Evolutionary conservation across 805 yeast species (phyloP), one percentile per base, ranked within the genome.

Genomic region (Candida cerambycidarum): DNA sequence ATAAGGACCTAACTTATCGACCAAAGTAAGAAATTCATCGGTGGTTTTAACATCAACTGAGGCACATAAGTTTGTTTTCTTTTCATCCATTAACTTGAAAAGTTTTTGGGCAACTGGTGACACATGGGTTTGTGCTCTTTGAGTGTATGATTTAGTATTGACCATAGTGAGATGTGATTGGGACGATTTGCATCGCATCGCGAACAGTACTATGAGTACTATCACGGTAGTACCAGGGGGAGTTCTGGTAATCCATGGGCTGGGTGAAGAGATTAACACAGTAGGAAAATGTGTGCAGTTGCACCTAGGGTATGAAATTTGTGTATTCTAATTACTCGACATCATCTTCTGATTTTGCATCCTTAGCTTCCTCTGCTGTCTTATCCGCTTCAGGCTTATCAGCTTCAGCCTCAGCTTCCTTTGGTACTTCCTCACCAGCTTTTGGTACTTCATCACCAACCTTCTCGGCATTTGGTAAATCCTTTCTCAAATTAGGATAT

Each of bases 51-150:
- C 95, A 62, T 93, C 99, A 11, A 92, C 79, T 8, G 97, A 89
- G 9, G 97, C 97, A 72, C 98, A 93, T 44, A 93, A 74, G 56
- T 92, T 93, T 39, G 96, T 78, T 63, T 89, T 72, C 65, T 93
- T 93, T 34, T 66, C 60, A 39, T 82, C 87, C 85, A 92, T 89
- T 28, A 90, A 73, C 13, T 64, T 63, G 46, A 93, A 71, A 19
- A 93, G 76, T 47, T 86, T 78, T 40, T 78, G 66, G 1, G 96
- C 98, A 19, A 93, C 83, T 2, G 90, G 84, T 13, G 95, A 84
- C 0, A 80, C 66, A 57, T 89, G 96, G 5, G 61, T 53, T 10
- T 62, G 70, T 3, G 96, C 93, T 64, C 98, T 80, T 44, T 76
- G 71, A 13, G 79, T 65, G 62, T 87, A 92, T 2, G 86, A 43